Conservation (phyloP, 2,329 filamentous ascomycete species). For the Ophiocordyceps camponoti-rufipedis region DNA sequence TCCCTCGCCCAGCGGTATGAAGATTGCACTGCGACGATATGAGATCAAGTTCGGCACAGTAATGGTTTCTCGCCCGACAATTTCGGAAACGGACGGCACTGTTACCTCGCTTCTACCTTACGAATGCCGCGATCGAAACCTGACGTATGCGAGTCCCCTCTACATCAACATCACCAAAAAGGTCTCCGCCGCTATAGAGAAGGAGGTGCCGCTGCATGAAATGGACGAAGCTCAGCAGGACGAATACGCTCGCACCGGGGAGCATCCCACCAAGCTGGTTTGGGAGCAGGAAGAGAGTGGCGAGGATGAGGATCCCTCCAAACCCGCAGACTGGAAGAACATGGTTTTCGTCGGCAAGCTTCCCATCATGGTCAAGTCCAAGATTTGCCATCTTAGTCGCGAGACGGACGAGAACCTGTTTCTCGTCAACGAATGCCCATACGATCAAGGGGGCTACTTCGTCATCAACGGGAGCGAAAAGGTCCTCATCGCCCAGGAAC, state of each 20-base stretch:
- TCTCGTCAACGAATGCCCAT: slow-evolving; percentile 87
- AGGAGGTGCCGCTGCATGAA: slow-evolving; percentile 45
- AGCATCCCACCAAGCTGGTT: slow-evolving; percentile 36
- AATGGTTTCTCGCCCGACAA: slow-evolving; percentile 73
- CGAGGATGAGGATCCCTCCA: slow-evolving; percentile 31
- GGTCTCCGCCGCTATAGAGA: slow-evolving; percentile 67
- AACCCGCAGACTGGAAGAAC: slow-evolving; percentile 40
- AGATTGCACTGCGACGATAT: slow-evolving; percentile 76
- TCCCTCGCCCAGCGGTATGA: slow-evolving; percentile 54
- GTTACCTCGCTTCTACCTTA: slow-evolving; percentile 78
- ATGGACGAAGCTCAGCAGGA: slow-evolving; percentile 46
- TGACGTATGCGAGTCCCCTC: slow-evolving; percentile 86
- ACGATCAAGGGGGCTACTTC: slow-evolving; percentile 96
- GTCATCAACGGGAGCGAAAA: slow-evolving; percentile 99
- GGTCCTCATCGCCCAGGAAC: slow-evolving; percentile 92
- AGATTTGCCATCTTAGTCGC: slow-evolving; percentile 77
- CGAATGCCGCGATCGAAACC: slow-evolving; percentile 85
- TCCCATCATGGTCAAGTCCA: slow-evolving; percentile 95
- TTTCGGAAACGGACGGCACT: slow-evolving; percentile 82
- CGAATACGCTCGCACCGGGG: slow-evolving; percentile 34
- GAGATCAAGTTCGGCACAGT: slow-evolving; percentile 89
- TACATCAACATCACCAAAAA: slow-evolving; percentile 80
- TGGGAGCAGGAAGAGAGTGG: slow-evolving; percentile 42
- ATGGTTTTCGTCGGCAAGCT: slow-evolving; percentile 87
- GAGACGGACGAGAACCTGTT: slow-evolving; percentile 77